Evolutionary conservation across 2,329 filamentous ascomycete genomes (phyloP), one percentile per base, ranked within the genome.

Genomic region (Ceratocystis colombiana): DNA sequence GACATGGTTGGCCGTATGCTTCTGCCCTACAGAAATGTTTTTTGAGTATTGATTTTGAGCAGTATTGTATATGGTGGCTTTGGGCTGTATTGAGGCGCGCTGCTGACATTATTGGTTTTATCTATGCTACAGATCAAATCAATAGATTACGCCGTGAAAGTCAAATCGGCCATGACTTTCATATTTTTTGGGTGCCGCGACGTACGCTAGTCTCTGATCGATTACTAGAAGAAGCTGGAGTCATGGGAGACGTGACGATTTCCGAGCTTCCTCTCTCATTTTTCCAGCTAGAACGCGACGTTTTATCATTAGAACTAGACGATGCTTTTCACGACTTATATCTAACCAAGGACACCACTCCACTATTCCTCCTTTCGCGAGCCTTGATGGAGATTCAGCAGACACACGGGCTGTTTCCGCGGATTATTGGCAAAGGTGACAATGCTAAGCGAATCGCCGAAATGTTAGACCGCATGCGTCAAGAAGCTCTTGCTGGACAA

Each of bases 301-400:
- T 99, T 10, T 77, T 99, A 44, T 97, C 94, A 1, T 78, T 99
- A 66, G 94, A 97, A 76, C 80, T 97, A 33, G 88, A 95, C 63
- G 87, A 93, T 72, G 84, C 91, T 1, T 96, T 96, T 73, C 80
- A 82, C 70, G 92, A 97, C 73, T 78, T 99, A 30, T 96, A 95
- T 76, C 79, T 97, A 69, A 85, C 87, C 70, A 96, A 94, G 76
- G 93, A 97, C 73, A 89, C 92, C 10, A 96, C 90, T 0, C 87
- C 90, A n/a, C 86, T 91, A 28, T 96, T 93, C 72, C 81, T 96
- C 45, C 82, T 96, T 69, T 91, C 94, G 64, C 90, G 88, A 75
- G 93, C 94, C 25, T 80, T 99, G 70, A 99, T 99, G 94, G 86
- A 88, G 44, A 85, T 99, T 68, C 94, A 99, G 74, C 87, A 90